Evolutionary conservation across 345 rosid genomes (phyloP), one percentile per base, ranked within the genome.

Genomic region (Diplotaxis tenuifolia): DNA sequence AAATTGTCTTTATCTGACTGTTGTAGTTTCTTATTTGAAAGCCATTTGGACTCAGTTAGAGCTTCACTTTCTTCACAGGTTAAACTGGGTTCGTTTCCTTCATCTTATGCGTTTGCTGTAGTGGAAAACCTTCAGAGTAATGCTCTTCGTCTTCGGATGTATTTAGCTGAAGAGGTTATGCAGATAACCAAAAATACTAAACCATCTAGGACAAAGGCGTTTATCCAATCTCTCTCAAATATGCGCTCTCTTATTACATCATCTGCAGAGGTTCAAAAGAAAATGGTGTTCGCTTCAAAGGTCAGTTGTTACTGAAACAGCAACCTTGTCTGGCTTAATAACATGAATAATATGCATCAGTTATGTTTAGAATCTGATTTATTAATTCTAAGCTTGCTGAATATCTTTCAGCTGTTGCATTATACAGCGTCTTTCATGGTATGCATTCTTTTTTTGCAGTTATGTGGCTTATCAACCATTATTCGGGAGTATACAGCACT

Each of bases 391-490:
- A 45, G 52, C 49, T 42, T 14, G 16, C 49, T 42, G 40, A 9
- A 9, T 34, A 34, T 2, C 40, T 34, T 34, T 34, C 40, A n/a
- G n/a, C n/a, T n/a, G n/a, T n/a, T n/a, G n/a, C n/a, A n/a, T n/a
- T 31, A 18, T 27, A 9, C 23, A 63, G 1, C n/a, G 4, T 38
- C n/a, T 74, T 67, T 75, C 25, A 61, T 67, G 25, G 56, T 57
- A 62, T 68, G 50, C 9, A 38, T 8, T 75, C 29, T 62, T 25
- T 2, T 25, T 25, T 25, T 25, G 28, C 28, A 94, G 98, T 78
- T 91, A 65, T 89, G 98, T 87, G 82, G 96, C 77, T 82, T 94
- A 61, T 94, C 98, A 65, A 94, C 98, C 28, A 91, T 91, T 79
- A 79, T 81, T 58, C 96, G 96, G 76, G 97, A 94, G 83, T 94